Percentiles rank a stretch among this genome's conserved stretches.
Evolutionary conservation across 2,329 filamentous ascomycete species (phyloP).

Genomic region (Sporothrix brunneoviolacea): DNA sequence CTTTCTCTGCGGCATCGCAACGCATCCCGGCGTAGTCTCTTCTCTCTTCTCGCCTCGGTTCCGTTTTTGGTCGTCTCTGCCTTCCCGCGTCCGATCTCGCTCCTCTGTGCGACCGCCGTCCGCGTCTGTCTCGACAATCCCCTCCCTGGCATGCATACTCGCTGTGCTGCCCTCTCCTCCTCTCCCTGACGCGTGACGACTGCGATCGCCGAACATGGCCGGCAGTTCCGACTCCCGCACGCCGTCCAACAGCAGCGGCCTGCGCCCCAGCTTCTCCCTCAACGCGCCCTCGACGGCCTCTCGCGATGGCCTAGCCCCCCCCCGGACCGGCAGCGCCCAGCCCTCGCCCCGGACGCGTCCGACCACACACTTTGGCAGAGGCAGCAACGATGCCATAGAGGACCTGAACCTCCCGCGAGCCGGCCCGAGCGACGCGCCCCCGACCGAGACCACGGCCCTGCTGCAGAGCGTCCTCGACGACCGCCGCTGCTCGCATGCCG

Average conservation of each 20-base stretch:
- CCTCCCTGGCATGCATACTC: neutral
- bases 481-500: slow-evolving; percentile 36
- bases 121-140: neutral
- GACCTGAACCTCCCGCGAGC: slow-evolving; percentile 12
- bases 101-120: neutral
- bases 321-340: slow-evolving; percentile 8
- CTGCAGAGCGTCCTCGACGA: slow-evolving; percentile 31
- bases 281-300: slow-evolving; percentile 2
- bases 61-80: too few species aligned
- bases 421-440: slow-evolving; percentile 21
- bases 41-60: neutral
- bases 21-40: neutral
- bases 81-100: neutral
- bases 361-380: slow-evolving; percentile 9
- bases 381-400: slow-evolving; percentile 12
- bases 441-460: slow-evolving; percentile 47
- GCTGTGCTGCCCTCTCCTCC: neutral
- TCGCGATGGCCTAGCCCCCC: neutral
- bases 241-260: slow-evolving; percentile 38
- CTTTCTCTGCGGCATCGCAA: too few species aligned
- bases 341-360: slow-evolving; percentile 16
- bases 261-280: slow-evolving; percentile 38
- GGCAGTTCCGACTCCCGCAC: slow-evolving; percentile 24
- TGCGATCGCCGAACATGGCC: slow-evolving; percentile 1
- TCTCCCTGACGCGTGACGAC: neutral